Evolutionary conservation across 2,329 filamentous ascomycete genomes (phyloP), one percentile per base, ranked within the genome.

Genomic region (Herpotrichia juniperi): DNA sequence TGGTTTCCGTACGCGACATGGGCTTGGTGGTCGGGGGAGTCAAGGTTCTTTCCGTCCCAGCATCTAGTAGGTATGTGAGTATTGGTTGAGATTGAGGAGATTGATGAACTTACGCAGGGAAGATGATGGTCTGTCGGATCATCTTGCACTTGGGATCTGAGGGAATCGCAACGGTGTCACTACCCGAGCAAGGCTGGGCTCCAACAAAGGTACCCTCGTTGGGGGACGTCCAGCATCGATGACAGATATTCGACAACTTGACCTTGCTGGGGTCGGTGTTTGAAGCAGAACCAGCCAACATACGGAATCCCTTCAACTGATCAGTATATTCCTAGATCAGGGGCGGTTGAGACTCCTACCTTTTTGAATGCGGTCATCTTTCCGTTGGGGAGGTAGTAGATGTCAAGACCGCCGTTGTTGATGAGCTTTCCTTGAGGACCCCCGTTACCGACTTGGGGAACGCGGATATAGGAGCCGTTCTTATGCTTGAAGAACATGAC

Each of bases 51-150:
- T 45, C 63, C 67, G 42, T 69, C 59, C 64, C 64, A 66, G 59
- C 63, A 69, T 2, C 56, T 59, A 28, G 8, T 28, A 19, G 22
- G n/a, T 16, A 19, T 48, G 49, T 53, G n/a, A 51, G 42, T 21
- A n/a, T 10, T 42, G 7, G 2, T 12, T 22, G 24, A 21, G 10
- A 28, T 9, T 31, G 19, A 11, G 17, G n/a, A 31, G 9, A 32
- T 17, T 28, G n/a, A 39, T 16, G 28, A 8, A 24, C 62, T 56
- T 56, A 65, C 61, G 62, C 56, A n/a, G 68, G 68, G 61, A 81
- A 81, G 67, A 81, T 79, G 66, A 81, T 78, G 62, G 79, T 81
- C 63, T 80, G 78, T 56, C 79, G 76, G 72, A 81, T 81, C 74
- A 81, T 79, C 72, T 81, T 80, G 75, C 78, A 81, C 49, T 59